Base-by-base conservation (phyloP, 805 yeast genomes). In the Metschnikowia cubensis region DNA sequence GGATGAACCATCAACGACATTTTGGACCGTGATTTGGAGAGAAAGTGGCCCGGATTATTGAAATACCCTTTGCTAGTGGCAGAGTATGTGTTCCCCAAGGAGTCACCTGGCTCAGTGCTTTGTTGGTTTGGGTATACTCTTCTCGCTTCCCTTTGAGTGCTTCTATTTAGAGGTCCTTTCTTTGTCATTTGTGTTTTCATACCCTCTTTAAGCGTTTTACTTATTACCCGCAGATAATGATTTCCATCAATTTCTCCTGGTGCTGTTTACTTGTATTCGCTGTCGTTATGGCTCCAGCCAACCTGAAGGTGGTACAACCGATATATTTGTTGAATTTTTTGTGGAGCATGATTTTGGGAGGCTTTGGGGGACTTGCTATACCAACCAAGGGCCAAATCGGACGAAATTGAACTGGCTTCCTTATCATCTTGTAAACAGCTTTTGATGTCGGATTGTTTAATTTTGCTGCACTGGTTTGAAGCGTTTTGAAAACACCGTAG, bases 271-370 rank as follows among this genome's bases (percentile, higher is more conserved):
- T 94, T 31, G 99, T 98, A 0, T 92, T 88, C 69, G 97, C 99
- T 7, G 98, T 98, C 1, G 88, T 94, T 82, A 96, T 95, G 0
- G 81, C 92, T 3, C 72, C 76, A 1, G 79, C 91, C 79, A 80
- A 85, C 59, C 76, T 81, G 73, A 70, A 82, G 8, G 85, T 89
- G 4, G 91, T 91, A 82, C 70, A 80, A 3, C 89, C 97, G 0
- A 71, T 94, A 45, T 89, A 85, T 60, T 64, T 82, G 3, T 81
- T 96, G 15, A 83, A 89, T 42, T 86, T 84, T 62, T 75, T 85
- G 49, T 94, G 99, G 99, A 85, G 96, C 57, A 88, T 94, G 91
- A 84, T 84, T 47, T 94, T n/a, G n/a, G n/a, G n/a, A n/a, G n/a
- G n/a, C n/a, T n/a, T n/a, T n/a, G n/a, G n/a, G n/a, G n/a, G n/a